These are phyloP conservation scores for Acanthamoeba polyphaga DNA, from an alignment of 208 protist species.

Conservation along the genomic window DNA sequence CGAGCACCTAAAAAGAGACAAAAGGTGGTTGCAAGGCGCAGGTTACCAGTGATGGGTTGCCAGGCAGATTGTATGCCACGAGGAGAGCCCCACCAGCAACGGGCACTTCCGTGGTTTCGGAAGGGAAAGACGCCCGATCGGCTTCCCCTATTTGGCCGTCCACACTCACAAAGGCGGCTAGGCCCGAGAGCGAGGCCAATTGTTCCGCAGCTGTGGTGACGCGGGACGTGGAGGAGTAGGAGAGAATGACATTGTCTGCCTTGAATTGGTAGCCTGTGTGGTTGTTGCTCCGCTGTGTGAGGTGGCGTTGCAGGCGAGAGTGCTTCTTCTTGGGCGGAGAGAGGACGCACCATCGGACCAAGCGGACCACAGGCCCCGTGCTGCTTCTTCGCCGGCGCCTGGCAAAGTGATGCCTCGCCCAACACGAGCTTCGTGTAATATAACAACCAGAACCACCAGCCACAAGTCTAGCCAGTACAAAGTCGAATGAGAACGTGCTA, in stretches of 20 bases:
- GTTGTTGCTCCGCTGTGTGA: not conserved
- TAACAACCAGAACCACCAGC: too few relatives aligned
- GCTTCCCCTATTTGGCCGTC: not conserved
- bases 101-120: not conserved
- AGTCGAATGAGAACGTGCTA: too few relatives aligned
- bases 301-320: not conserved
- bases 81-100: not conserved
- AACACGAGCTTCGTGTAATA: too few relatives aligned
- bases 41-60: not conserved
- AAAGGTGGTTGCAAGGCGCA: not conserved
- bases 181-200: not conserved
- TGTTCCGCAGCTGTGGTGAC: not conserved
- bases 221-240: not conserved
- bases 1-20: not conserved
- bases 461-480: too few relatives aligned
- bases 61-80: not conserved
- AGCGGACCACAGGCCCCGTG: not conserved
- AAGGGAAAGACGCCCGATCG: not conserved
- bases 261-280: slow-evolving; percentile 7
- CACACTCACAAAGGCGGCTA: not conserved
- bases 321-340: not conserved
- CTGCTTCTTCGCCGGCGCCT: not conserved
- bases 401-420: not conserved
- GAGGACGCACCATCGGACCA: not conserved
- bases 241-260: not conserved